Conservation (phyloP, 768 basidiomycete genomes). For the Cystoderma amianthinum region DNA sequence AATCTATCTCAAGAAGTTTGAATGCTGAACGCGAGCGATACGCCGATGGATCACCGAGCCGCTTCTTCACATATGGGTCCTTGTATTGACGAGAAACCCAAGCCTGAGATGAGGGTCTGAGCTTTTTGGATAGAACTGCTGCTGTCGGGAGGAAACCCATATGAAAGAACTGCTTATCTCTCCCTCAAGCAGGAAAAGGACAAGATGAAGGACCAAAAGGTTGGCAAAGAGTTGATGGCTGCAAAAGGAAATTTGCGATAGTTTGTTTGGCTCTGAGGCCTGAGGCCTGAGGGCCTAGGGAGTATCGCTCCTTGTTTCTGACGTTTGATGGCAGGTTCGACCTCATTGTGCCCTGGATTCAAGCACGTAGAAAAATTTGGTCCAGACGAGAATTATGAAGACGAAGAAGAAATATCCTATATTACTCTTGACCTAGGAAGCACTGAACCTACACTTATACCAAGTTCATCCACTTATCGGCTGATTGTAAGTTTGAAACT, state of each 20-base stretch:
- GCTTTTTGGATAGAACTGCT: slow-evolving; percentile 10
- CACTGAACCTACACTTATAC: slow-evolving; percentile 69
- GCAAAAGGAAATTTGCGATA: not conserved
- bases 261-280: not conserved
- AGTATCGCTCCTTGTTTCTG: no score
- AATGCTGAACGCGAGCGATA: slow-evolving; percentile 89
- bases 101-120: slow-evolving; percentile 36
- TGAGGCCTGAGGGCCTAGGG: no score
- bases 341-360: slow-evolving; percentile 39
- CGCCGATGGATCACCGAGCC: slow-evolving; percentile 20
- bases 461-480: slow-evolving; percentile 62
- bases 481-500: slow-evolving; percentile 52
- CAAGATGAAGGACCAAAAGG: no score
- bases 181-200: no score
- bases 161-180: not conserved
- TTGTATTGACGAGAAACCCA: slow-evolving; percentile 69
- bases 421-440: slow-evolving; percentile 70
- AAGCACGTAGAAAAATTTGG: slow-evolving; percentile 63
- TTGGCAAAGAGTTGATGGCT: not conserved
- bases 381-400: slow-evolving; percentile 59
- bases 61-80: slow-evolving; percentile 63
- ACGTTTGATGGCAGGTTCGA: not conserved
- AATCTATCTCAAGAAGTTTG: slow-evolving; percentile 81
- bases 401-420: slow-evolving; percentile 56
- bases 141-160: slow-evolving; percentile 1